These are phyloP conservation scores for Blepharisma stoltei DNA, from an alignment of 73 alveolate genomes.

Conservation along the genomic window DNA sequence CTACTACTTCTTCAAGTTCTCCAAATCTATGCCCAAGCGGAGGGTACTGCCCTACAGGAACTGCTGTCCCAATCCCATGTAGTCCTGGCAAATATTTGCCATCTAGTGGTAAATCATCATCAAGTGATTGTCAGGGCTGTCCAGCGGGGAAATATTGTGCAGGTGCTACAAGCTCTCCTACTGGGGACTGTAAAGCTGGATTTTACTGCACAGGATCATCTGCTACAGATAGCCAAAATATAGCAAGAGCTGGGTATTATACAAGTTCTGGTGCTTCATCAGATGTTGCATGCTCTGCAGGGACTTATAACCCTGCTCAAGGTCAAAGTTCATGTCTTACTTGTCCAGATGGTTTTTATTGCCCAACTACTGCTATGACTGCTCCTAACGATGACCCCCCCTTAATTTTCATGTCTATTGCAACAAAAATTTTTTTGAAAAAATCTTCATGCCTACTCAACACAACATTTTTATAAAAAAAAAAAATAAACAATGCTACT, in stretches of 20 bases:
- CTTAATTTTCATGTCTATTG: too few species aligned
- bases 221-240: neutral
- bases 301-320: slow-evolving; percentile 43
- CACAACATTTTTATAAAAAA: too few species aligned
- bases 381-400: too few species aligned
- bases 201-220: slow-evolving; percentile 42
- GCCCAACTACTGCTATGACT: slow-evolving; percentile 28
- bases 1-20: neutral
- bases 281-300: slow-evolving; percentile 31
- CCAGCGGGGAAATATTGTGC: slow-evolving; percentile 49
- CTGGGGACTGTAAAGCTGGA: slow-evolving; percentile 39
- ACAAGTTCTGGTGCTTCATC: neutral
- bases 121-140: neutral
- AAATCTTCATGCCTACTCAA: too few species aligned
- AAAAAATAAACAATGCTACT: too few species aligned
- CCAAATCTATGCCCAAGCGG: slow-evolving; percentile 40
- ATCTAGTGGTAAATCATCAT: neutral
- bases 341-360: slow-evolving; percentile 57
- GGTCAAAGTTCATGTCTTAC: slow-evolving; percentile 42
- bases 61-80: slow-evolving; percentile 21
- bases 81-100: neutral
- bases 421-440: too few species aligned
- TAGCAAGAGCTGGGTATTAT: slow-evolving; percentile 6
- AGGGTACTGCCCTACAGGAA: slow-evolving; percentile 39
- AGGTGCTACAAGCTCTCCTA: neutral